A percentile compares a stretch with the other conserved stretches of the same genome.
Conservation (phyloP, 177 flowering plant species). For the Telopea speciosissima region DNA sequence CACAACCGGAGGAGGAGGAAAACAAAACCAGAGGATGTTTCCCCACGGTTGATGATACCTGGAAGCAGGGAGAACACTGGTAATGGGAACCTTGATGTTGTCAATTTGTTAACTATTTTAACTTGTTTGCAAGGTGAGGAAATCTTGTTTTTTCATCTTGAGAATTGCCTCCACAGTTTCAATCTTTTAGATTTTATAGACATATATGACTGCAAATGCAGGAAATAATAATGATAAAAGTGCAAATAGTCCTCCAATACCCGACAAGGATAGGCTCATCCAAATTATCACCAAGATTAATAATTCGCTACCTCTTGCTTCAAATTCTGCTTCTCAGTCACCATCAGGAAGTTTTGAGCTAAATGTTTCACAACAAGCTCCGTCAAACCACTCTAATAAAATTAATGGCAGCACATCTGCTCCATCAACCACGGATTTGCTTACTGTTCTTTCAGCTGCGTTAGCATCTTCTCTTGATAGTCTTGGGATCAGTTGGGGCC, state of each 20-base stretch:
- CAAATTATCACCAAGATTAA: slow-evolving; percentile 72
- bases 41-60: slow-evolving; percentile 35
- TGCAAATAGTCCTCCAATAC: slow-evolving; percentile 20
- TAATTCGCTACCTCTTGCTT: slow-evolving; percentile 46
- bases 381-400: slow-evolving; percentile 29
- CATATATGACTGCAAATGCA: slow-evolving; percentile 12
- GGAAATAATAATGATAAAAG: slow-evolving; percentile 44
- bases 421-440: too few relatives aligned
- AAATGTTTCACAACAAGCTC: slow-evolving; percentile 30
- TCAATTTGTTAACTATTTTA: slow-evolving; percentile 55
- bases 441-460: too few relatives aligned
- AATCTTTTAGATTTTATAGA: background rate
- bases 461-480: too few relatives aligned
- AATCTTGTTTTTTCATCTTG: background rate
- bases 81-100: slow-evolving; percentile 50
- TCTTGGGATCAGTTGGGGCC: too few relatives aligned
- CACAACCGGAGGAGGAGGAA: slow-evolving; percentile 91
- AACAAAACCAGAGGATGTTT: slow-evolving; percentile 75
- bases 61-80: slow-evolving; percentile 34
- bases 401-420: too few relatives aligned
- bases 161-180: background rate
- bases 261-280: too few relatives aligned
- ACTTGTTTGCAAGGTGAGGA: slow-evolving; percentile 66
- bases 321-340: slow-evolving; percentile 37
- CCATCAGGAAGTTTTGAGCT: slow-evolving; percentile 32